These are phyloP conservation scores for Boletellus ananiceps DNA, from an alignment of 768 basidiomycete species.

Conservation along the genomic window DNA sequence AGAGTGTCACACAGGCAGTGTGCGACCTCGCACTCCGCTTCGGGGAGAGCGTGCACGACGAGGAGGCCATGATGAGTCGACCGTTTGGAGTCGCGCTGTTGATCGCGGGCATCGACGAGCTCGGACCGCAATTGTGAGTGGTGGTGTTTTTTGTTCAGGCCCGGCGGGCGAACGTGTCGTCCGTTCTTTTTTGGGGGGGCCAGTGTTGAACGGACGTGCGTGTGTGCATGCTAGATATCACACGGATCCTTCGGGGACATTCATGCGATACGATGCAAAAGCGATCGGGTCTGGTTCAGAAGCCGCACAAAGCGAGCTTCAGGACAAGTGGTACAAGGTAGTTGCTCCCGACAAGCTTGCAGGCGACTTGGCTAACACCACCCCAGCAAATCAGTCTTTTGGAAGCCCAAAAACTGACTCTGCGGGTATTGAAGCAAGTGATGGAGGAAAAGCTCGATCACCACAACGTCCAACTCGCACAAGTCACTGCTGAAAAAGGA, in stretches of 20 bases:
- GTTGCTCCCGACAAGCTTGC: conserved; percentile 5
- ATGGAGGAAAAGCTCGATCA: conserved; percentile 99
- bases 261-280: conserved; percentile 94
- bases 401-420: conserved; percentile 82
- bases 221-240: conserved; percentile 63
- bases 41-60: conserved; percentile 98
- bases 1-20: conserved; percentile 96
- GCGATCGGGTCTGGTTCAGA: conserved; percentile 98
- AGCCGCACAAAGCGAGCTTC: conserved; percentile 93
- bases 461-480: conserved; percentile 96
- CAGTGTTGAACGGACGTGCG: conserved; percentile 3
- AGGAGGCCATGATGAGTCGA: conserved; percentile 98
- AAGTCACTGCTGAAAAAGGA: conserved; percentile 82
- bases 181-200: no score
- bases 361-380: conserved; percentile 5
- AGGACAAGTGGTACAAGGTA: conserved; percentile 96
- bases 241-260: conserved; percentile 98
- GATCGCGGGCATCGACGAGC: conserved; percentile 96
- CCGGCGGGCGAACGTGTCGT: no score
- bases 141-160: not conserved
- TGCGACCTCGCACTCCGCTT: conserved; percentile 96
- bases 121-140: conserved; percentile 90
- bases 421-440: conserved; percentile 94
- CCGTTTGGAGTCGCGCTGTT: conserved; percentile 97
- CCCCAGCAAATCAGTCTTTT: conserved; percentile 84